These are phyloP conservation scores for Phytophthora parvispora DNA, from an alignment of 352 stramenopile species.

Conservation along the genomic window DNA sequence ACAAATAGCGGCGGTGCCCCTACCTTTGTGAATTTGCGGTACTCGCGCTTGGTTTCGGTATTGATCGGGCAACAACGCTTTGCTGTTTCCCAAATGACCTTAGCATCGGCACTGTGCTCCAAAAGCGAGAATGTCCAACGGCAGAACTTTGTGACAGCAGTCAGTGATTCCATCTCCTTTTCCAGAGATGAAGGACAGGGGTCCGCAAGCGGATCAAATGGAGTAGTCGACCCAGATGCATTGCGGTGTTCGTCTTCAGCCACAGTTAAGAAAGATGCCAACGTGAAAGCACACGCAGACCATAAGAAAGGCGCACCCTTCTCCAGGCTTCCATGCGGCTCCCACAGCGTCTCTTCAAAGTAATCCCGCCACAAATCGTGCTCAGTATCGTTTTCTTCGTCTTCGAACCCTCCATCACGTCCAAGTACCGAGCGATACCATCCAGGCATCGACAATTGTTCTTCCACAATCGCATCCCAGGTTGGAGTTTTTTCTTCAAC, in stretches of 20 bases:
- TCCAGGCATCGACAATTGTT: conserved; percentile 67
- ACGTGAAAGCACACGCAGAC: conserved; percentile 85
- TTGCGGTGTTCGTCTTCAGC: conserved; percentile 67
- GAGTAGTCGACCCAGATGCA: conserved; percentile 8
- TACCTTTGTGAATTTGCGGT: conserved; percentile 91
- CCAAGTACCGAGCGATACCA: conserved; percentile 83
- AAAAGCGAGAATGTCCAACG: conserved; percentile 90
- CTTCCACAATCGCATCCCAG: conserved; percentile 73
- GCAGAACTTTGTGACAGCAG: conserved; percentile 86
- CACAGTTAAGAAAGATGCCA: conserved; percentile 81
- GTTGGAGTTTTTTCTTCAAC: conserved; percentile 22
- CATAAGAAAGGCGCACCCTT: conserved; percentile 89
- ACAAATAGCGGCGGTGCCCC: neutral
- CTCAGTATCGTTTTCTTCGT: conserved; percentile 59
- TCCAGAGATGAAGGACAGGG: conserved; percentile 73
- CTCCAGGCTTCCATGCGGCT: conserved; percentile 87
- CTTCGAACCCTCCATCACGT: conserved; percentile 62
- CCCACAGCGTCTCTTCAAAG: conserved; percentile 90
- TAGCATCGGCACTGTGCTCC: conserved; percentile 86
- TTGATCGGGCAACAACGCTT: conserved; percentile 90
- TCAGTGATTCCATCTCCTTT: conserved; percentile 85
- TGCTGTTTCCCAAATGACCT: conserved; percentile 90
- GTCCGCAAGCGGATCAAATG: conserved; percentile 71
- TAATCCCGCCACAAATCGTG: conserved; percentile 90
- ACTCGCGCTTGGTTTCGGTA: conserved; percentile 87